Base-by-base conservation (phyloP, 805 yeast species). In the Suhomyces sp. region DNA sequence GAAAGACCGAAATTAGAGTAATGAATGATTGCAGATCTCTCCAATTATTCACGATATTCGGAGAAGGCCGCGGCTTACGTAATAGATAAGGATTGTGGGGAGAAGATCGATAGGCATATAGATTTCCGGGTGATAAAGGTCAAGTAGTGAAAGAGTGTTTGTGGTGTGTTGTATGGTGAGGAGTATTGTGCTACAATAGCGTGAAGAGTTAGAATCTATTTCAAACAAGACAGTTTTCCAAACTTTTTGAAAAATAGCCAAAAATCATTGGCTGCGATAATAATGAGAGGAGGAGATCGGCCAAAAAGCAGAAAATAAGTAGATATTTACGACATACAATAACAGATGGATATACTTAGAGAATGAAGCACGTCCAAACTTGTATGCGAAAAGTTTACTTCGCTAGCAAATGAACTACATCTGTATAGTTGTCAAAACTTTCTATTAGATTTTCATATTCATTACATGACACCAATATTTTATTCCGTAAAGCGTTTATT, bases 11-110 rank as follows among this genome's bases (percentile, higher is more conserved):
- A 6, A 10, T 29, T 12, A 5, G 33, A 29, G 12, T 10, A 40
- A 19, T 36, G 41, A 36, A 36, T 36, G 13, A 6, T 40, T 40
- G 24, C 5, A 17, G 31, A 42, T 27, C 13, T 10, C 8, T 17
- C 29, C 12, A 8, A 22, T 44, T 24, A 10, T 10, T 31, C 15
- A 9, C 13, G 36, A 35, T 23, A 26, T 36, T 50, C 57, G 57
- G 57, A 35, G 44, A 48, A 36, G 42, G 46, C 49, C 57, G 57
- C 51, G 50, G 42, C 42, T 38, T 38, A 38, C 24, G 42, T 38
- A 38, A 38, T n/a, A 38, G 42, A 38, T 38, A 38, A 38, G 42
- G 7, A 38, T 17, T 38, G 42, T 19, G 42, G 42, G 9, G 42
- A 38, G 33, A 10, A 27, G 6, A 29, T 29, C n/a, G n/a, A 29